These are phyloP conservation scores for Phaeoacremonium minimum DNA, from an alignment of 2,329 filamentous ascomycete genomes.

Conservation along the genomic window DNA sequence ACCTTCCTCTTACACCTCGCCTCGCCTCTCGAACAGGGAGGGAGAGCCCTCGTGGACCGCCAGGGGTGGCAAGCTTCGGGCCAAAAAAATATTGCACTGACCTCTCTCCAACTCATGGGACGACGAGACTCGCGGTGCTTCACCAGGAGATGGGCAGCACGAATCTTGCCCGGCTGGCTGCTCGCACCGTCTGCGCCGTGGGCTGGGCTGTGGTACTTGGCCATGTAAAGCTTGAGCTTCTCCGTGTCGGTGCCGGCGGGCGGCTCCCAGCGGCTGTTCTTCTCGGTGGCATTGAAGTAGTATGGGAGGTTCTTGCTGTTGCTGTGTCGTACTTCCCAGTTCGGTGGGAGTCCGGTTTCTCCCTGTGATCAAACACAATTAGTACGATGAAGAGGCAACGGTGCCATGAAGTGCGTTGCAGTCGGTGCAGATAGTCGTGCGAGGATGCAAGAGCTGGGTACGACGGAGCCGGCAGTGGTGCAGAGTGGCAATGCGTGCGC, in stretches of 20 bases:
- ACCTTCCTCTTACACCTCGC: too few relatives aligned
- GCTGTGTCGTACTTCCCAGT: constrained; percentile 96
- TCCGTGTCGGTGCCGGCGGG: constrained; percentile 84
- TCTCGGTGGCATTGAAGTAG: constrained; percentile 88
- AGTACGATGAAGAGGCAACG: too few relatives aligned
- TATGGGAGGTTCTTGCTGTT: constrained; percentile 99
- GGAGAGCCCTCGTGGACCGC: too few relatives aligned
- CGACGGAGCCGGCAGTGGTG: too few relatives aligned
- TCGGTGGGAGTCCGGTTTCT: constrained; percentile 75
- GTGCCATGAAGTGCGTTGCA: too few relatives aligned
- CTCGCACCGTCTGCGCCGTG: constrained; percentile 33
- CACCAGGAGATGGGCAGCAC: constrained; percentile 85
- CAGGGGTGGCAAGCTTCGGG: neutral
- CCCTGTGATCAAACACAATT: constrained; percentile 48
- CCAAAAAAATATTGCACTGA: constrained; percentile 20
- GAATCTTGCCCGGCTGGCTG: constrained; percentile 69
- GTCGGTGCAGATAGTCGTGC: too few relatives aligned
- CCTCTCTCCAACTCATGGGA: constrained; percentile 88
- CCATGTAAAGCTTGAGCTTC: constrained; percentile 93
- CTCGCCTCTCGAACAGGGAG: too few relatives aligned
- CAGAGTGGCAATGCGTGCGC: too few relatives aligned
- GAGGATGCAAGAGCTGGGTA: too few relatives aligned
- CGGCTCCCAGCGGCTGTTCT: constrained; percentile 93
- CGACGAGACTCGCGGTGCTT: constrained; percentile 89
- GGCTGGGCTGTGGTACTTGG: constrained; percentile 70